Evolutionary conservation across 139 green algal genomes (phyloP).

Genomic region (Gonium pectorale): DNA sequence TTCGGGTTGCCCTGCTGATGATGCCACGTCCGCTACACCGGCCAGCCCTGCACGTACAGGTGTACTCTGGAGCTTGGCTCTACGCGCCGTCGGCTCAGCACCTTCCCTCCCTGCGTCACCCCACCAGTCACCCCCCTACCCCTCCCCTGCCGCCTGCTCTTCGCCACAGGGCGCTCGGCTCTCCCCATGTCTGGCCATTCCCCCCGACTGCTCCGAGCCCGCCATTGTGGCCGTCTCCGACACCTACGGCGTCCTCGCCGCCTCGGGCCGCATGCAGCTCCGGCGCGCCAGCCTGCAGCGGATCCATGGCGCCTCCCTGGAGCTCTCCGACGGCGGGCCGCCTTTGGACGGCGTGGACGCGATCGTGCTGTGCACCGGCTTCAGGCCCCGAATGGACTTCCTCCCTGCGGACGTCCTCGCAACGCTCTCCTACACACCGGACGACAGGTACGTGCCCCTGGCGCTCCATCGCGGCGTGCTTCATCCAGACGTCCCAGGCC

Average conservation of each 20-base stretch:
- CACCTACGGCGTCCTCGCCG: background rate
- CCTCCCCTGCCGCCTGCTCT: background rate
- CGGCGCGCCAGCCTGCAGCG: background rate
- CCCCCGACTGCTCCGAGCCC: background rate
- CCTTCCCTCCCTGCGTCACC: no score
- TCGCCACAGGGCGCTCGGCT: conserved; percentile 1
- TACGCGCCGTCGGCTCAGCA: no score
- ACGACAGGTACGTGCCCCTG: conserved; percentile 31
- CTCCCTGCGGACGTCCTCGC: conserved; percentile 5
- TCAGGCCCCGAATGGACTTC: background rate
- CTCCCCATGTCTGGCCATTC: background rate
- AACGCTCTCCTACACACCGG: background rate
- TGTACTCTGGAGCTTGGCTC: no score
- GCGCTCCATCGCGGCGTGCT: conserved; percentile 1
- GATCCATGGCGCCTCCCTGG: background rate
- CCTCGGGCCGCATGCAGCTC: background rate
- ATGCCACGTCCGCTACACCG: no score
- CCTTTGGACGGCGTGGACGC: conserved; percentile 5
- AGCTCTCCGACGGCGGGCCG: conserved; percentile 4
- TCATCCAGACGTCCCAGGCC: background rate
- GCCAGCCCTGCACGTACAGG: no score
- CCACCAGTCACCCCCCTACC: no score
- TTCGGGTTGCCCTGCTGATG: no score
- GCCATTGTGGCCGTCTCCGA: background rate
- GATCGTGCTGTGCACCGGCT: conserved; percentile 9